Evolutionary conservation across 345 rosid genomes (phyloP).

Genomic region (Euclidium syriacum): DNA sequence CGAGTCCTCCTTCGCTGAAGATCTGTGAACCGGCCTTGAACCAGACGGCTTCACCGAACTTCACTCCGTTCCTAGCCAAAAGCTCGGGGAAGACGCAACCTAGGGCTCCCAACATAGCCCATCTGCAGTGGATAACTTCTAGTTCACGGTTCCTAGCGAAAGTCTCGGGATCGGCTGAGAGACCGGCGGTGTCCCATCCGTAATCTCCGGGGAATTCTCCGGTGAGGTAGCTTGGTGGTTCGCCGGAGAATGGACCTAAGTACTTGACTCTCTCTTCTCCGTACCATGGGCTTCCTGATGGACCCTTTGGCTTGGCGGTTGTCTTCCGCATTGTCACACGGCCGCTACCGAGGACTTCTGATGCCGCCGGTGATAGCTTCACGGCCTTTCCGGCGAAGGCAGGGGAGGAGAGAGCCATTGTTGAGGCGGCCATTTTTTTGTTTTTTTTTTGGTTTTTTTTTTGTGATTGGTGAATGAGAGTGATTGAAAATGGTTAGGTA

Average conservation of each 20-base stretch:
- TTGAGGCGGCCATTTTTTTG: constrained; percentile 46
- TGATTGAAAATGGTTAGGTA: neutral
- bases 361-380: constrained; percentile 38
- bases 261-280: constrained; percentile 71
- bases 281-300: constrained; percentile 65
- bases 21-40: constrained; percentile 86
- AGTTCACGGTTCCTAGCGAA: constrained; percentile 49
- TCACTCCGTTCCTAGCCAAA: constrained; percentile 63
- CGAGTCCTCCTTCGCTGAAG: constrained; percentile 79
- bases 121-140: constrained; percentile 48
- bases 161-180: constrained; percentile 54
- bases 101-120: constrained; percentile 50
- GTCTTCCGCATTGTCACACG: constrained; percentile 58
- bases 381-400: constrained; percentile 53
- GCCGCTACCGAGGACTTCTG: constrained; percentile 40
- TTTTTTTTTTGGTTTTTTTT: neutral
- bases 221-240: constrained; percentile 54
- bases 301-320: constrained; percentile 20
- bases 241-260: constrained; percentile 71
- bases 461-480: constrained; percentile 14
- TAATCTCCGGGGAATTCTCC: constrained; percentile 67
- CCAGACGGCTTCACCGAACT: constrained; percentile 79
- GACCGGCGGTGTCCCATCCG: constrained; percentile 55
- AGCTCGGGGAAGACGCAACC: constrained; percentile 51
- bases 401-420: constrained; percentile 68